phyloP scores from a whole-genome alignment of 441 rosid species.

The Pelargonium fulgidum region DNA sequence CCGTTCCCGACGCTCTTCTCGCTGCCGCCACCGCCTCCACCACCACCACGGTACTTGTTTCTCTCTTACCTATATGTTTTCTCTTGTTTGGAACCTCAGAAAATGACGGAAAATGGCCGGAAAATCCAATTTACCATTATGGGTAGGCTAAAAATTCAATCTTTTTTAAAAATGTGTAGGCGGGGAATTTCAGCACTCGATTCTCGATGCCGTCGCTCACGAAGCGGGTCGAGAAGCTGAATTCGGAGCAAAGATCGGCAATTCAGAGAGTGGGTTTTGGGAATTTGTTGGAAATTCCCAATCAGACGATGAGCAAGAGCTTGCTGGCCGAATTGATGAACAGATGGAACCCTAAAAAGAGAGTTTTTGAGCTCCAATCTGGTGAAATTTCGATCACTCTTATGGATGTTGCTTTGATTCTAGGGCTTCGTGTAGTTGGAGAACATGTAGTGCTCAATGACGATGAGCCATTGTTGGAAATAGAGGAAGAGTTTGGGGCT shows the following conservation, averaged over 20 bases:
- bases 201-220: constrained; percentile 38
- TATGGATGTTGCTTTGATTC: constrained; percentile 34
- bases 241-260: constrained; percentile 23
- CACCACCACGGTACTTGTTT: constrained; percentile 1
- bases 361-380: constrained; percentile 24
- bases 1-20: background rate
- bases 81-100: background rate
- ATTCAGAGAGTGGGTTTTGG: constrained; percentile 34
- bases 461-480: constrained; percentile 31
- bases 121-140: background rate
- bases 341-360: constrained; percentile 26
- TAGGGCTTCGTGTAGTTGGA: constrained; percentile 32
- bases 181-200: constrained; percentile 32
- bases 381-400: constrained; percentile 24
- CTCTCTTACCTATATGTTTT: background rate
- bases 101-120: no score
- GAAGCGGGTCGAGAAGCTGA: constrained; percentile 33
- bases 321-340: constrained; percentile 37
- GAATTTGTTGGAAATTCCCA: constrained; percentile 29
- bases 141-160: background rate
- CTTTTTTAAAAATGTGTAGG: constrained; percentile 18
- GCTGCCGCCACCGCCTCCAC: background rate
- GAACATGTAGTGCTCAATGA: constrained; percentile 25
- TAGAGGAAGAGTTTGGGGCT: constrained; percentile 33
- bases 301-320: constrained; percentile 34